Conservation (phyloP, 2,329 filamentous ascomycete genomes). For the Calonectria pseudoturangicola region DNA sequence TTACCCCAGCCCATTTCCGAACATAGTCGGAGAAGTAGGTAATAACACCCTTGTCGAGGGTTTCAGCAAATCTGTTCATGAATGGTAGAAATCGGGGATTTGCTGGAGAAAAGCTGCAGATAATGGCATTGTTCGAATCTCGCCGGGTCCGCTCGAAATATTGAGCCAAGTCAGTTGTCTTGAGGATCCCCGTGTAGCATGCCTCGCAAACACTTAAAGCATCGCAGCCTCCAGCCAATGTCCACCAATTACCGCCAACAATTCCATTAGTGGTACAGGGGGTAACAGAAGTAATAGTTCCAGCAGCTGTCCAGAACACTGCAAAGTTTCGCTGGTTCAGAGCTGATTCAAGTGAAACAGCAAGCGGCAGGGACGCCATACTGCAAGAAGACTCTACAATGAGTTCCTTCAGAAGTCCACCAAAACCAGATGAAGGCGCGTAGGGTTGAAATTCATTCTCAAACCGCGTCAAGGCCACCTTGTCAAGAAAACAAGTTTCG, state of each 20-base stretch:
- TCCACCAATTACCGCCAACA: constrained; percentile 60
- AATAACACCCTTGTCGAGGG: constrained; percentile 58
- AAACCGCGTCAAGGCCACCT: constrained; percentile 56
- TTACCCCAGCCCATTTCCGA: constrained; percentile 54
- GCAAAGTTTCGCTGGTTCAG: constrained; percentile 52
- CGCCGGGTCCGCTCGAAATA: constrained; percentile 56
- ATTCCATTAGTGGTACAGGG: constrained; percentile 57
- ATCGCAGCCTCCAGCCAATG: constrained; percentile 48
- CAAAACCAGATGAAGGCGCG: constrained; percentile 43
- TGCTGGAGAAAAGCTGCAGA: constrained; percentile 57
- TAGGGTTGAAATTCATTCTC: constrained; percentile 54
- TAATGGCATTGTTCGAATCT: constrained; percentile 43
- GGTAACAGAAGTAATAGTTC: constrained; percentile 46
- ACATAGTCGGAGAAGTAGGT: constrained; percentile 55
- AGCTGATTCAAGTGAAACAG: constrained; percentile 53
- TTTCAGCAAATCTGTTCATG: constrained; percentile 54
- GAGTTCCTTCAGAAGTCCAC: constrained; percentile 49
- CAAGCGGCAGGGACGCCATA: constrained; percentile 50
- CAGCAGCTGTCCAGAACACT: constrained; percentile 54
- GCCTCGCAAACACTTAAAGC: constrained; percentile 58
- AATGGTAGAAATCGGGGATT: constrained; percentile 53
- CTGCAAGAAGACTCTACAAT: constrained; percentile 53
- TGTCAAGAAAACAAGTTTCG: constrained; percentile 60
- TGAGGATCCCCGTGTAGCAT: constrained; percentile 58
- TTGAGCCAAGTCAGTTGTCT: constrained; percentile 49